Base-by-base conservation (phyloP, 2,329 filamentous ascomycete species). In the Talaromyces sp. region DNA sequence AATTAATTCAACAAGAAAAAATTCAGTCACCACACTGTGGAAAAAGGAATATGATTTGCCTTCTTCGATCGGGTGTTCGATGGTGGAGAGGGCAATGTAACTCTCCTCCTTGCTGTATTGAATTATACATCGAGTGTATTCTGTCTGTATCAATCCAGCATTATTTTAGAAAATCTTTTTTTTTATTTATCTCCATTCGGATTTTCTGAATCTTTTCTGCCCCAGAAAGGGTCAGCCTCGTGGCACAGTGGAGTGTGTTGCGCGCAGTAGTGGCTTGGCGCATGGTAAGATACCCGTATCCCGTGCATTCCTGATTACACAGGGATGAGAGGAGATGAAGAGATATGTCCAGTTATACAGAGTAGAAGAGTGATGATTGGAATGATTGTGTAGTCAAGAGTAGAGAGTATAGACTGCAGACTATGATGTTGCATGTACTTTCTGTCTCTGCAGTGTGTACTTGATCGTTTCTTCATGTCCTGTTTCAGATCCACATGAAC, bases 251-350 rank as follows among this genome's bases (percentile, higher is more conserved):
- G 47, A 51, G 46, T 13, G 46, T 47, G 51, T 55, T 43, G 51
- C 56, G 47, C 56, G 61, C 62, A 65, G 62, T 58, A 63, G 60
- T 47, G 53, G 48, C 64, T 66, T 66, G 60, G 62, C 64, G 40
- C 44, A 50, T 56, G 51, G 51, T 53, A 49, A 54, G 24, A 27
- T 44, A 51, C 46, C 11, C 8, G 14, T 16, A 39, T 19, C 20
- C n/a, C 40, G 44, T 51, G 50, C 45, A 52, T 53, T 47, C 55
- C 29, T 35, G 40, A 29, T 29, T 16, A 11, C 5, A 43, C 22
- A 43, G 39, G 32, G 32, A 35, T 16, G 24, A 27, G 24, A 27
- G 24, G 24, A 27, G 5, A 27, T 27, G 5, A 5, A 9, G 24
- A 27, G 24, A 27, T n/a, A n/a, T n/a, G n/a, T n/a, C n/a, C n/a